Conservation (phyloP, 2,329 filamentous ascomycete genomes). For the Arthrobotrys megalospora region DNA sequence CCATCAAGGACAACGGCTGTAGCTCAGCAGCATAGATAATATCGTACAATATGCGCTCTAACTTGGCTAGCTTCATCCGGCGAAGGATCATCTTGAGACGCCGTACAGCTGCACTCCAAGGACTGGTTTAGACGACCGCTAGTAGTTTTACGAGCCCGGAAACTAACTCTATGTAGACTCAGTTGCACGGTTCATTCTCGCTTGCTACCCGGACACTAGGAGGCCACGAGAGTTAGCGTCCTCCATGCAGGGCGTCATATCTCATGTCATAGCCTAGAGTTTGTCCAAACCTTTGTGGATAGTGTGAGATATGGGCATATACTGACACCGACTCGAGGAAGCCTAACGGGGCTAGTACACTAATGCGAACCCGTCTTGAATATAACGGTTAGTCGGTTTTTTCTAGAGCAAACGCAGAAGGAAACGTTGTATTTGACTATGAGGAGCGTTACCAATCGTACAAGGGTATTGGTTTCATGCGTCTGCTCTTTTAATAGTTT, state of each 20-base stretch:
- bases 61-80: not conserved
- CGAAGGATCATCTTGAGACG: not conserved
- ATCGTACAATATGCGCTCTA: no score
- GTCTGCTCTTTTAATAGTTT: not conserved
- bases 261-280: not conserved
- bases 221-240: no score
- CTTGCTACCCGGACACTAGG: conserved; percentile 3
- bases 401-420: not conserved
- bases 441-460: not conserved
- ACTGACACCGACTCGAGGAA: no score
- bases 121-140: not conserved
- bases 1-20: conserved; percentile 2
- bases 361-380: no score
- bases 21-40: not conserved
- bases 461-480: not conserved
- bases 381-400: not conserved
- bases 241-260: not conserved
- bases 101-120: not conserved
- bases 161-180: conserved; percentile 10
- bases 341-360: no score
- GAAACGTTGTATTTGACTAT: not conserved
- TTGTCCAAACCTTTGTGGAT: no score
- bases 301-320: no score
- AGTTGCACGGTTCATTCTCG: not conserved
- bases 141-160: conserved; percentile 6